Base-by-base conservation (phyloP, 768 basidiomycete species). In the Coprinellus micaceus region DNA sequence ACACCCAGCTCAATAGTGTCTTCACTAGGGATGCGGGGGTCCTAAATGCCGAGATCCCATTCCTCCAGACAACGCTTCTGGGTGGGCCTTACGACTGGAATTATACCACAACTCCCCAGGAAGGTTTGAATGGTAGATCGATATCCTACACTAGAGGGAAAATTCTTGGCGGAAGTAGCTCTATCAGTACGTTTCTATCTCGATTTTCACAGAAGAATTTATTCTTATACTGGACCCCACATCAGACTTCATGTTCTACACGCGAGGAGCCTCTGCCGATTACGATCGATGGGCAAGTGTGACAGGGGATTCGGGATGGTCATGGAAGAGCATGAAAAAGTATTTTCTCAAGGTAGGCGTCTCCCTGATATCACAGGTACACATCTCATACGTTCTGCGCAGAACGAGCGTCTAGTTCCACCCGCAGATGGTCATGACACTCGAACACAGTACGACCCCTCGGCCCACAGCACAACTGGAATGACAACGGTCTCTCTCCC, bases 81-180 rank as follows among this genome's bases (percentile, higher is more conserved):
- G 44, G 52, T 29, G 60, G 63, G 9, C 47, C 41, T 3, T 69
- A 56, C 47, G 69, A 73, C 43, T 74, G 71, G 71, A 75, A 75
- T 37, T 75, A 65, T 39, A 74, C 72, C 12, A 73, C 72, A 4
- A 65, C 62, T 2, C 64, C 73, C 15, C 74, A 73, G 54, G 17
- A 59, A 12, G 67, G 60, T 11, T 58, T 72, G 6, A 64, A 66
- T 52, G 62, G 62, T 3, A 64, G 69, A 3, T n/a, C 60, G 1
- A 47, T 71, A 1, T 13, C 59, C 10, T 70, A 69, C 56, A 58
- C 67, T 1, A 37, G 72, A 45, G 73, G 72, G 1, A 60, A 62
- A 26, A 47, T 71, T 28, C 61, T 74, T 1, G 73, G 73, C 3
- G 73, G 72, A 6, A 62, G 61, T 21, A 69, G 67, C 36, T 66